Evolutionary conservation across 2,329 filamentous ascomycete species (phyloP), one percentile per base, ranked within the genome.

Genomic region (Claviceps quebecensis): DNA sequence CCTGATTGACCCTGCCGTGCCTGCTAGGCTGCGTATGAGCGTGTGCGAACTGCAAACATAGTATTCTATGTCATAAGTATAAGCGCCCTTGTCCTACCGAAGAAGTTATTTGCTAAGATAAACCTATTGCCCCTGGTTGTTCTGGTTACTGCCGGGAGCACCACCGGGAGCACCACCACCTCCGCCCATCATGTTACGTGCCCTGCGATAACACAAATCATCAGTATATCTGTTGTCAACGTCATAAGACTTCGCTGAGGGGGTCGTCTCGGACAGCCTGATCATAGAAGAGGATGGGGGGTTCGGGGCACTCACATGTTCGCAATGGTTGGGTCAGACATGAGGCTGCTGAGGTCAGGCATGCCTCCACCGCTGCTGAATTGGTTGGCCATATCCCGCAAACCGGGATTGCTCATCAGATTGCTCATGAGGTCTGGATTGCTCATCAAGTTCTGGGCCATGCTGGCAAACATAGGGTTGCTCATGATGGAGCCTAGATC

Each of bases 391-490:
- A 96, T 91, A 64, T 94, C 81, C 52, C 87, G 78, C 55, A 97
- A 72, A 55, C 83, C 80, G 3, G 93, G 93, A 74, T 98, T 97
- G 75, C 75, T 88, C 90, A 98, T 95, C 53, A 98, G 70, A 67
- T 89, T 93, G 65, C 75, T 78, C 81, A 97, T 85, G 74, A 90
- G 81, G 9, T 95, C 87, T 0, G 93, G 93, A 72, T 98, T 96
- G 71, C 82, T 87, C 93, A 97, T 97, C 51, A 98, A 70, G 69
- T 87, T 95, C 74, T 96, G 88, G 4, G 93, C 93, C 89, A 97
- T 96, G 71, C 79, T 86, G 48, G 89, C 81, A 72, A 98, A 95
- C 93, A 97, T 97, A 52, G 93, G 93, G 73, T 97, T 98, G 74
- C 75, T 89, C 89, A 97, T 95, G 67, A 98, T 83, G 56, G 80